phyloP scores from a whole-genome alignment of 495 filamentous ascomycete genomes.

The Xylaria bambusicola region DNA sequence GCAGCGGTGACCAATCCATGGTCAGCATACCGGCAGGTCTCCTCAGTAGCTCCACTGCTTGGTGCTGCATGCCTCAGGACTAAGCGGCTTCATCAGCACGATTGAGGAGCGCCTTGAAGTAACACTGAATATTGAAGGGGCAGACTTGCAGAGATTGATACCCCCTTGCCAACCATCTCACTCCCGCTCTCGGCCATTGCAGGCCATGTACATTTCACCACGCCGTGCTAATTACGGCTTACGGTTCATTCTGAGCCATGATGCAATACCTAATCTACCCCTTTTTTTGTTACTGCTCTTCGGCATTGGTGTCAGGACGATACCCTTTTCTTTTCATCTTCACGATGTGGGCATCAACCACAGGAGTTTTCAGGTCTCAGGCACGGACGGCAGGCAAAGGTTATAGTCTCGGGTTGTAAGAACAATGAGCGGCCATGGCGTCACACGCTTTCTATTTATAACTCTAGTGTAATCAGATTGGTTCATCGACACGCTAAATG shows the following conservation, averaged over 20 bases:
- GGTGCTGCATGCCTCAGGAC: not conserved
- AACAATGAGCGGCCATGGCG: not conserved
- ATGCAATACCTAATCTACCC: not conserved
- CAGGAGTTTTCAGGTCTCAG: conserved; percentile 19
- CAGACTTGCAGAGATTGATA: not conserved
- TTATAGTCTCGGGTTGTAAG: conserved; percentile 2
- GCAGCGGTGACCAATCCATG: not conserved
- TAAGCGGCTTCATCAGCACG: not conserved
- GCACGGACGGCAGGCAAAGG: not conserved
- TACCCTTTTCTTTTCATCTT: conserved; percentile 22
- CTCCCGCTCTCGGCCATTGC: not conserved
- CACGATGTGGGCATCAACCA: conserved; percentile 20
- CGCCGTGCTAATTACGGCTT: not conserved
- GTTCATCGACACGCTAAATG: not conserved
- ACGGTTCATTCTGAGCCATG: conserved; percentile 3
- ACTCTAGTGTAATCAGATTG: conserved; percentile 13
- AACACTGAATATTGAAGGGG: not conserved
- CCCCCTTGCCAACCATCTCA: not conserved
- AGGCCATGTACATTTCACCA: not conserved
- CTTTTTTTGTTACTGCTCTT: conserved; percentile 17
- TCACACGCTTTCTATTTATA: not conserved
- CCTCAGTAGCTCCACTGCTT: not conserved
- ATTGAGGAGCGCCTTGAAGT: not conserved
- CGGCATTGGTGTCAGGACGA: conserved; percentile 28
- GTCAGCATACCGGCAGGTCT: not conserved